A percentile compares a stretch with the other conserved stretches of the same genome.
phyloP scores from a whole-genome alignment of 768 basidiomycete genomes.

The Tulasnella calospora region DNA sequence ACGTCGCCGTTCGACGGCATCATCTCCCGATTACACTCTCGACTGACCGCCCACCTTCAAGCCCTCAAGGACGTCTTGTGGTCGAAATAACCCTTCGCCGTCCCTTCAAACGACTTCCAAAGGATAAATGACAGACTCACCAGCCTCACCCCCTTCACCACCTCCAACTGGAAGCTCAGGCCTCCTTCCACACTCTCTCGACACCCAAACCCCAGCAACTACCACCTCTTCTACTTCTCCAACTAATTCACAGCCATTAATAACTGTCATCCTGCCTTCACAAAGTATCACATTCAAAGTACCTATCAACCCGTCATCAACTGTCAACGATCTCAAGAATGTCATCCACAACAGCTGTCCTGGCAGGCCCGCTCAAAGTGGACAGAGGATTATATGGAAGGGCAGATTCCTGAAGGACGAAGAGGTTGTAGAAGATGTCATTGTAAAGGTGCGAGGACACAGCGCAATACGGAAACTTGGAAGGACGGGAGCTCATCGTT shows the following conservation, averaged over 20 bases:
- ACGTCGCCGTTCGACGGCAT: conserved; percentile 15
- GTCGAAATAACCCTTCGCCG: not conserved
- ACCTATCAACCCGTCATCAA: conserved; percentile 11
- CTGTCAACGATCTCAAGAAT: conserved; percentile 23
- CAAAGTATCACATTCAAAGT: conserved; percentile 15
- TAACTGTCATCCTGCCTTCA: conserved; percentile 13
- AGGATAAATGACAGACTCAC: not conserved
- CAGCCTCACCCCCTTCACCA: not conserved
- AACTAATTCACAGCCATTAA: not conserved
- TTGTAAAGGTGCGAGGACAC: not conserved
- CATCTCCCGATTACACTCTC: conserved; percentile 15
- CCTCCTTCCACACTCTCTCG: conserved; percentile 1
- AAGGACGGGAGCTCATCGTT: not conserved
- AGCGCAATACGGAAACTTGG: not conserved
- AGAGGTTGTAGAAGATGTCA: conserved; percentile 20
- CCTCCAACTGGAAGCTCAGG: conserved; percentile 6
- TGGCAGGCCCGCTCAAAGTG: conserved; percentile 15
- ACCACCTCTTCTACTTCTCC: not conserved
- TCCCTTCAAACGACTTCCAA: not conserved
- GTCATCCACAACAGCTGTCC: conserved; percentile 10
- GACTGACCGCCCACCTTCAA: not conserved
- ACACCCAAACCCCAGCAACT: not conserved
- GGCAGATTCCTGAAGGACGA: conserved; percentile 19
- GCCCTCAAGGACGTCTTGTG: not conserved
- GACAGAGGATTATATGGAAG: conserved; percentile 24